A percentile compares a stretch with the other conserved stretches of the same genome.
phyloP scores from a whole-genome alignment of 225 moss, liverwort and hornwort species.

The Thuidium tamariscinum region DNA sequence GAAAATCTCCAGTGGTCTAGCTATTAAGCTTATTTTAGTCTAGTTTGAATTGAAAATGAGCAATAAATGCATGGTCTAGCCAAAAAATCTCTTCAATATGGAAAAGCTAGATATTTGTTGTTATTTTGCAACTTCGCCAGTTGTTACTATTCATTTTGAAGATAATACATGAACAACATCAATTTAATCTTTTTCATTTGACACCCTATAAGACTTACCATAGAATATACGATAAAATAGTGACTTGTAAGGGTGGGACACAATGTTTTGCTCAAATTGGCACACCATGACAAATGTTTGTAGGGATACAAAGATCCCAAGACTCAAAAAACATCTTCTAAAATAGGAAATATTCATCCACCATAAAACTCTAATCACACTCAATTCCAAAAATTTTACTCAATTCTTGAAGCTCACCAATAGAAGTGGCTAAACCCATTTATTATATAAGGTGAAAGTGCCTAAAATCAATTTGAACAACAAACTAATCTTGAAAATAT shows the following conservation, averaged over 20 bases:
- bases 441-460: background rate
- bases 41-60: background rate
- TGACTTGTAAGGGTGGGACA: fast-evolving
- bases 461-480: background rate
- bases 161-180: background rate
- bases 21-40: background rate
- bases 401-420: background rate
- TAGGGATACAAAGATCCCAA: background rate
- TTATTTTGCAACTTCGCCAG: background rate
- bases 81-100: background rate
- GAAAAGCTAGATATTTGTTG: background rate
- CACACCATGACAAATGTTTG: fast-evolving
- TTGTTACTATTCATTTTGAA: background rate
- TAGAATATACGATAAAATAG: background rate
- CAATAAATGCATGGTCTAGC: fast-evolving
- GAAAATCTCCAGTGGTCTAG: background rate
- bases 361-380: background rate
- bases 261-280: background rate
- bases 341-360: background rate
- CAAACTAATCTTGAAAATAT: background rate
- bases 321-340: background rate
- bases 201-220: fast-evolving
- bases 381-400: background rate
- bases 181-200: background rate
- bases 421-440: background rate